Evolutionary conservation across 2,329 filamentous ascomycete genomes (phyloP).

Genomic region (Pezicula neosporulosa): DNA sequence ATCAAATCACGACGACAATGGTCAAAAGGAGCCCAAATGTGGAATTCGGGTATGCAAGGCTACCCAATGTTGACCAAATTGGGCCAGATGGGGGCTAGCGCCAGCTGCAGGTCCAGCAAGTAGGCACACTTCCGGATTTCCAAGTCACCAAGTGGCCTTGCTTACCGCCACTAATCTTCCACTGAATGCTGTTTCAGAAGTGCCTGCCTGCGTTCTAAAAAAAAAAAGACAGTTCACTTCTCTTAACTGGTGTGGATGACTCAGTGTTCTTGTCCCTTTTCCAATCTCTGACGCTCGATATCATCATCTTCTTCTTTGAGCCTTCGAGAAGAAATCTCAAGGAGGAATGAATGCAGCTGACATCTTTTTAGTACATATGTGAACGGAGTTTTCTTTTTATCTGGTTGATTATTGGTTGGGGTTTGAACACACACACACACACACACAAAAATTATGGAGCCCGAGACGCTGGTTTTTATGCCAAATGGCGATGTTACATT

Average conservation of each 20-base stretch:
- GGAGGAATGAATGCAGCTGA: too few species aligned
- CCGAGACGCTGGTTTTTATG: constrained; percentile 19
- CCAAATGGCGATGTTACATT: constrained; percentile 22
- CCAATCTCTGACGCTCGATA: constrained; percentile 4
- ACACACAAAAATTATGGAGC: constrained; percentile 8
- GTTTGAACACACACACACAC: not conserved
- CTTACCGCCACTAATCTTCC: constrained; percentile 5
- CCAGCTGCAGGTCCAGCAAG: constrained; percentile 6
- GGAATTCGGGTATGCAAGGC: constrained; percentile 7
- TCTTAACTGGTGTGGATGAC: not conserved
- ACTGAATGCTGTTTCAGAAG: constrained; percentile 1
- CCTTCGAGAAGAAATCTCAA: too few species aligned
- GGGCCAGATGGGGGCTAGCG: constrained; percentile 2
- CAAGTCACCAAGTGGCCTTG: constrained; percentile 5
- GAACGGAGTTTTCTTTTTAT: not conserved
- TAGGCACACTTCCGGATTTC: not conserved
- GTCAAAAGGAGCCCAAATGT: too few species aligned
- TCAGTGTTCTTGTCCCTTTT: constrained; percentile 7
- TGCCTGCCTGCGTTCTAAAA: not conserved
- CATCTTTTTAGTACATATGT: too few species aligned
- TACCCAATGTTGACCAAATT: constrained; percentile 8
- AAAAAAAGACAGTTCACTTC: not conserved
- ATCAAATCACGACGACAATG: too few species aligned
- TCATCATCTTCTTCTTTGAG: not conserved
- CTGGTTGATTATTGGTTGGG: not conserved